Conservation (phyloP, 2,329 filamentous ascomycete species). For the Hysterium pulicare region DNA sequence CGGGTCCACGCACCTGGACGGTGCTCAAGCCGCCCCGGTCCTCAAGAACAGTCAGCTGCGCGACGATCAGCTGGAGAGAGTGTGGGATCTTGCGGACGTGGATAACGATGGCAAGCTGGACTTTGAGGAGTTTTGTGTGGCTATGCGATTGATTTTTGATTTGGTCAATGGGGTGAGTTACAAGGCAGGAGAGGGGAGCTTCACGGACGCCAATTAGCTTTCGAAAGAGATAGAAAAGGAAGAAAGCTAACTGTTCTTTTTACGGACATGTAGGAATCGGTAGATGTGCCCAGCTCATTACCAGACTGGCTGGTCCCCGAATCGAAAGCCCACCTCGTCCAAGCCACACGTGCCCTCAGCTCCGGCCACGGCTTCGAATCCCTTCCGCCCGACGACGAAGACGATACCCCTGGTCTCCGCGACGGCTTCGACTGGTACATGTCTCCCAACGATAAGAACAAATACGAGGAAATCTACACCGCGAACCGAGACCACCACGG, state of each 20-base stretch:
- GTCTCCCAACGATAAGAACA: constrained; percentile 82
- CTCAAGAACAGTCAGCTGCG: constrained; percentile 70
- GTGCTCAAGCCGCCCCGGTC: constrained; percentile 66
- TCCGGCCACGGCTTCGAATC: constrained; percentile 80
- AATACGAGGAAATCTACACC: constrained; percentile 97
- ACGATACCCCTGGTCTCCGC: constrained; percentile 79
- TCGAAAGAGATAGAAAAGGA: too few species aligned
- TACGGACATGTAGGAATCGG: too few species aligned
- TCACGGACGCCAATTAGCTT: too few species aligned
- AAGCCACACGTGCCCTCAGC: constrained; percentile 54
- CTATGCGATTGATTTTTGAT: constrained; percentile 97
- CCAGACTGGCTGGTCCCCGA: constrained; percentile 98
- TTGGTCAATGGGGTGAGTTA: constrained; percentile 80
- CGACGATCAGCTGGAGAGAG: constrained; percentile 85
- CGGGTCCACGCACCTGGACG: constrained; percentile 63
- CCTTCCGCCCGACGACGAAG: constrained; percentile 67
- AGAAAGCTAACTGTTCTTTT: too few species aligned
- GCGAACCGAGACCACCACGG: constrained; percentile 86
- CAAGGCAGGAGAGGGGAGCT: neutral
- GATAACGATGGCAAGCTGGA: constrained; percentile 97
- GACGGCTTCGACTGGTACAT: constrained; percentile 99
- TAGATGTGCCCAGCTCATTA: constrained; percentile 76
- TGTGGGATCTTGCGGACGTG: constrained; percentile 97
- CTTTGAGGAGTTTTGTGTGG: constrained; percentile 99
- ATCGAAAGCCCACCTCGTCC: constrained; percentile 52